phyloP scores from a whole-genome alignment of 2,329 filamentous ascomycete genomes.

The Aspergillus floridensis region DNA sequence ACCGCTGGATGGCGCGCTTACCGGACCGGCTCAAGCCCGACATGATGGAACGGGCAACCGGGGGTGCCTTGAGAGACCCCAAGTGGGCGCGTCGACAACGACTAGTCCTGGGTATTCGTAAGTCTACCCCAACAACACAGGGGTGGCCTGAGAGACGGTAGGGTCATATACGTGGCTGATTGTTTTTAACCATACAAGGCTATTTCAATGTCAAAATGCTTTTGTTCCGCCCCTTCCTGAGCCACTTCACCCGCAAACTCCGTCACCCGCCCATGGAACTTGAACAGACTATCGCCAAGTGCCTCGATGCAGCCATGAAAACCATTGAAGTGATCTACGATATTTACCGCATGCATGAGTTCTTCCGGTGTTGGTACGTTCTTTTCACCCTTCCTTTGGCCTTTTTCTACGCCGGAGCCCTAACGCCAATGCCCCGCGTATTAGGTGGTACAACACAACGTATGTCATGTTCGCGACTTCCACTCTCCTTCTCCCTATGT shows the following conservation, averaged over 20 bases:
- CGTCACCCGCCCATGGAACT: slow-evolving; percentile 27
- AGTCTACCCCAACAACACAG: slow-evolving; percentile 10
- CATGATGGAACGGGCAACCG: slow-evolving; percentile 22
- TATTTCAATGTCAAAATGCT: slow-evolving; percentile 45
- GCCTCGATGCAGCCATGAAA: slow-evolving; percentile 38
- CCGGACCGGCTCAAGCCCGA: slow-evolving; percentile 34
- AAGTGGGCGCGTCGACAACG: slow-evolving; percentile 40
- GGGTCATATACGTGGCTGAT: background rate
- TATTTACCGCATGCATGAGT: slow-evolving; percentile 39
- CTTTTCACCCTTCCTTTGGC: background rate
- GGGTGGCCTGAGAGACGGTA: background rate
- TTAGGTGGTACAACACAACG: slow-evolving; percentile 45
- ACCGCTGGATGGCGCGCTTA: slow-evolving; percentile 35
- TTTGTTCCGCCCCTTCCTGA: slow-evolving; percentile 36
- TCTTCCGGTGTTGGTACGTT: slow-evolving; percentile 44
- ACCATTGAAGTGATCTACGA: slow-evolving; percentile 43
- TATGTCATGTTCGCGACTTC: slow-evolving; percentile 43
- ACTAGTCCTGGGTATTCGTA: slow-evolving; percentile 41
- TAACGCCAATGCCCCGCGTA: background rate
- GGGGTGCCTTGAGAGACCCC: slow-evolving; percentile 34
- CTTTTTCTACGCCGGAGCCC: background rate
- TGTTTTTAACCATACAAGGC: slow-evolving; percentile 18
- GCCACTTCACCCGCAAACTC: slow-evolving; percentile 31
- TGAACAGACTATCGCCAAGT: slow-evolving; percentile 35
- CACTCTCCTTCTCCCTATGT: slow-evolving; percentile 38